phyloP scores from a whole-genome alignment of 2,329 filamentous ascomycete genomes.

The Aspergillus jensenii region DNA sequence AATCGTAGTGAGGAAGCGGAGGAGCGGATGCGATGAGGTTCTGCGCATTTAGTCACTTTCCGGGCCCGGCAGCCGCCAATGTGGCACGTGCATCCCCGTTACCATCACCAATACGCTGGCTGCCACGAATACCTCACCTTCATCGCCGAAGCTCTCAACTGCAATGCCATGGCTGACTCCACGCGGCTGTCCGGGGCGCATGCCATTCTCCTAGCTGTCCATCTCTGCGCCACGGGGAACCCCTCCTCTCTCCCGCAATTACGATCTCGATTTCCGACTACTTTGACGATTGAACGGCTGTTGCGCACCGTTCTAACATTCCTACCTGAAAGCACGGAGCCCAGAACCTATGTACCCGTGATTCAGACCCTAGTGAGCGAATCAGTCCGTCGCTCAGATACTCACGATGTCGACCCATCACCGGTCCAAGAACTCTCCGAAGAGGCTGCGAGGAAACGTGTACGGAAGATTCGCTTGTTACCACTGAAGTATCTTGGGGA shows the following conservation, averaged over 20 bases:
- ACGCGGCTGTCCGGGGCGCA: slow-evolving; percentile 53
- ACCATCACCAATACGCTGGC: slow-evolving; percentile 13
- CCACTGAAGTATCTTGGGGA: slow-evolving; percentile 49
- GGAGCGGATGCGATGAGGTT: slow-evolving; percentile 31
- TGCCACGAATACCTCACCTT: slow-evolving; percentile 28
- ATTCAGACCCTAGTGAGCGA: slow-evolving; percentile 48
- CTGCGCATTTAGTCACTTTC: slow-evolving; percentile 25
- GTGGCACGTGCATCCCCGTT: slow-evolving; percentile 20
- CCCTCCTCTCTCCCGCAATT: slow-evolving; percentile 53
- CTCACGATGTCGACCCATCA: slow-evolving; percentile 45
- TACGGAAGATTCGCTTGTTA: slow-evolving; percentile 52
- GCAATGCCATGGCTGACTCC: slow-evolving; percentile 38
- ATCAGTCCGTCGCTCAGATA: slow-evolving; percentile 21
- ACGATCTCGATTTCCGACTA: slow-evolving; percentile 47
- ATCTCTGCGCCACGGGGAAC: slow-evolving; percentile 56
- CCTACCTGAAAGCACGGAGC: slow-evolving; percentile 59
- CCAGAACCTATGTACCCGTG: slow-evolving; percentile 49
- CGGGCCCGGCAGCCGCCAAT: slow-evolving; percentile 11
- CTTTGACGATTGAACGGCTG: slow-evolving; percentile 53
- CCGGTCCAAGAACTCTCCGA: slow-evolving; percentile 51
- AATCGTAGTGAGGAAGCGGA: slow-evolving; percentile 22
- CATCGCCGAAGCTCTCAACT: slow-evolving; percentile 10
- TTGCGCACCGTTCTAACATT: slow-evolving; percentile 62
- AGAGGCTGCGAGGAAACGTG: slow-evolving; percentile 51
- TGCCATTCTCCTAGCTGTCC: slow-evolving; percentile 58